phyloP scores from a whole-genome alignment of 2,329 filamentous ascomycete genomes.

The Dactylellina parvicollis region DNA sequence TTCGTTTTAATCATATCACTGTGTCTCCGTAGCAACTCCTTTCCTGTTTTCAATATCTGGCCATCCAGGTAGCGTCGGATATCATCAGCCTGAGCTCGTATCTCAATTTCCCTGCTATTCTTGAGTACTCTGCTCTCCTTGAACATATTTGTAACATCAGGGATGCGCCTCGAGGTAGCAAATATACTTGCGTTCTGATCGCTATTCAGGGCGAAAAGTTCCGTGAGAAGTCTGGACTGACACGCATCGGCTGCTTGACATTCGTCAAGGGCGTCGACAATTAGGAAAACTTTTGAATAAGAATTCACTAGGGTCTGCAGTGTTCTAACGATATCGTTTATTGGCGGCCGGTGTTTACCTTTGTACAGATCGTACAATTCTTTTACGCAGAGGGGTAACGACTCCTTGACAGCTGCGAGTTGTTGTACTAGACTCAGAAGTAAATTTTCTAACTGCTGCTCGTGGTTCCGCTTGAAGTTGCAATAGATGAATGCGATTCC shows the following conservation, averaged over 20 bases:
- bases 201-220: neutral
- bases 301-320: neutral
- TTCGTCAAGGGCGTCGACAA: conserved; percentile 21
- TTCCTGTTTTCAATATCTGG: neutral
- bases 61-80: neutral
- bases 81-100: neutral
- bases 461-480: neutral
- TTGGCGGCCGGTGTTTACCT: neutral
- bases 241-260: neutral
- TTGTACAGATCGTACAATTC: conserved; percentile 38
- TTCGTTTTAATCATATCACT: too few relatives aligned
- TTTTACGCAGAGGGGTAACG: neutral
- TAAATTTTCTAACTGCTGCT: neutral
- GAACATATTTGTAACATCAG: conserved; percentile 54
- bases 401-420: neutral
- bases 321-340: neutral
- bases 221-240: neutral
- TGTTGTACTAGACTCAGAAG: conserved; percentile 1
- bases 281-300: conserved; percentile 14
- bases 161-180: conserved; percentile 55
- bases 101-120: neutral
- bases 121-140: neutral
- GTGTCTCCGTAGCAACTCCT: neutral
- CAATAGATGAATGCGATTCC: conserved; percentile 14
- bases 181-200: conserved; percentile 1